A percentile compares a stretch with the other conserved stretches of the same genome.
Evolutionary conservation across 1,139 yeast genomes (phyloP).

Genomic region (Yamadazyma dendronema): DNA sequence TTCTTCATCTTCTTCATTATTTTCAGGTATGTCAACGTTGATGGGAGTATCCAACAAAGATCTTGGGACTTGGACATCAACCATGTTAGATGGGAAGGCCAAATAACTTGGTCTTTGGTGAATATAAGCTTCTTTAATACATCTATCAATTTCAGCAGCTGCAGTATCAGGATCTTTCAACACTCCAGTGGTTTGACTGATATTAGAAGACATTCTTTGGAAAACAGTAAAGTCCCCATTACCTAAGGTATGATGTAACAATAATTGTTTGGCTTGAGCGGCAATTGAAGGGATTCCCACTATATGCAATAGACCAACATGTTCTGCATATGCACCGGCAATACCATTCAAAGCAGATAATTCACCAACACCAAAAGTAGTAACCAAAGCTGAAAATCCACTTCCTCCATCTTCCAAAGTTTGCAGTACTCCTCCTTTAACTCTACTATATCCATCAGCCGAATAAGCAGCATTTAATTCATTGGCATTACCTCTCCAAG

Average conservation of each 20-base stretch:
- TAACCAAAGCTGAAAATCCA: slow-evolving; percentile 55
- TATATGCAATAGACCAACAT: slow-evolving; percentile 39
- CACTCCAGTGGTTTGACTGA: slow-evolving; percentile 32
- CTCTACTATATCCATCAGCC: slow-evolving; percentile 69
- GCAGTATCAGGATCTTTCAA: slow-evolving; percentile 30
- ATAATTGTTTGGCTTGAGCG: slow-evolving; percentile 59
- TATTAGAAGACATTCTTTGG: slow-evolving; percentile 54
- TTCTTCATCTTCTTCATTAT: slow-evolving; percentile 28
- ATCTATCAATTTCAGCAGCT: slow-evolving; percentile 33
- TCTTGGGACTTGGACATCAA: slow-evolving; percentile 32
- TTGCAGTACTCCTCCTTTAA: slow-evolving; percentile 33
- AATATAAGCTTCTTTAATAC: slow-evolving; percentile 35
- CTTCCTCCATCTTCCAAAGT: slow-evolving; percentile 11
- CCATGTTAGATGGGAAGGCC: slow-evolving; percentile 40
- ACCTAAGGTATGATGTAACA: slow-evolving; percentile 67
- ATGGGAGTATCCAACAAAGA: slow-evolving; percentile 29
- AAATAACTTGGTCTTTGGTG: slow-evolving; percentile 40
- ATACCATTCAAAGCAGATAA: slow-evolving; percentile 39
- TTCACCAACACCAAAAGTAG: slow-evolving; percentile 71
- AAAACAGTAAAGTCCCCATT: slow-evolving; percentile 83
- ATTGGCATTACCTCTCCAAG: slow-evolving; percentile 73
- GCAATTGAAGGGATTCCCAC: slow-evolving; percentile 50
- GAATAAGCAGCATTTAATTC: slow-evolving; percentile 73
- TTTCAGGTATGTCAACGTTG: slow-evolving; percentile 27
- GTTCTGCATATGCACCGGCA: slow-evolving; percentile 44